phyloP scores from a whole-genome alignment of 805 yeast species.

The Saturnispora ahearnii region DNA sequence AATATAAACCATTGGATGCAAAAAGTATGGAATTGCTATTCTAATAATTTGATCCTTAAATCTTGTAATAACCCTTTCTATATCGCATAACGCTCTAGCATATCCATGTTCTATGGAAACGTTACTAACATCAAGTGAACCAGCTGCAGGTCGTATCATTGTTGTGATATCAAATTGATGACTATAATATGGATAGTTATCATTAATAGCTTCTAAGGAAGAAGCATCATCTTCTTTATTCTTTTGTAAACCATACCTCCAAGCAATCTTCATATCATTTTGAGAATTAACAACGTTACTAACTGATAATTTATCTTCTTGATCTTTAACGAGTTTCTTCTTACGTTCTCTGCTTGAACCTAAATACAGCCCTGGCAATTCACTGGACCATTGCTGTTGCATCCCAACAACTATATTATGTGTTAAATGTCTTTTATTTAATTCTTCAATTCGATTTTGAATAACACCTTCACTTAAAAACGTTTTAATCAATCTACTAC shows the following conservation, averaged over 20 bases:
- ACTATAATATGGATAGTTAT: conserved; percentile 43
- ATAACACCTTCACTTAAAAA: conserved; percentile 71
- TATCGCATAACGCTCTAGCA: conserved; percentile 29
- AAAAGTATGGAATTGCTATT: conserved; percentile 62
- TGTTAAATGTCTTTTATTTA: conserved; percentile 28
- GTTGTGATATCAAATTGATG: conserved; percentile 73
- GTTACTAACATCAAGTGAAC: conserved; percentile 48
- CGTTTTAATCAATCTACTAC: conserved; percentile 56
- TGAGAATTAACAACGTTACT: conserved; percentile 45
- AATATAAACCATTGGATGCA: conserved; percentile 65
- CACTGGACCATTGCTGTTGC: conserved; percentile 50
- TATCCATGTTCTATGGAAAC: conserved; percentile 32
- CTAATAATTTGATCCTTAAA: conserved; percentile 47
- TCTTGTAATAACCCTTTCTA: conserved; percentile 34
- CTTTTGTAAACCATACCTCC: conserved; percentile 71
- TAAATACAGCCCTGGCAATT: conserved; percentile 68
- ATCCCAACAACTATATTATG: conserved; percentile 59
- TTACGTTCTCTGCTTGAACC: conserved; percentile 62
- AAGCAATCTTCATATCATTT: conserved; percentile 73
- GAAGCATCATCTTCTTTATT: conserved; percentile 25
- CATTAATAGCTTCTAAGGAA: conserved; percentile 15
- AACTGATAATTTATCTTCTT: conserved; percentile 59
- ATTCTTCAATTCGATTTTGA: conserved; percentile 44
- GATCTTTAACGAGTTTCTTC: conserved; percentile 44
- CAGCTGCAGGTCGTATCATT: conserved; percentile 57